Conservation (phyloP, 1,284 basidiomycete species). For the Marasmius sp. region DNA sequence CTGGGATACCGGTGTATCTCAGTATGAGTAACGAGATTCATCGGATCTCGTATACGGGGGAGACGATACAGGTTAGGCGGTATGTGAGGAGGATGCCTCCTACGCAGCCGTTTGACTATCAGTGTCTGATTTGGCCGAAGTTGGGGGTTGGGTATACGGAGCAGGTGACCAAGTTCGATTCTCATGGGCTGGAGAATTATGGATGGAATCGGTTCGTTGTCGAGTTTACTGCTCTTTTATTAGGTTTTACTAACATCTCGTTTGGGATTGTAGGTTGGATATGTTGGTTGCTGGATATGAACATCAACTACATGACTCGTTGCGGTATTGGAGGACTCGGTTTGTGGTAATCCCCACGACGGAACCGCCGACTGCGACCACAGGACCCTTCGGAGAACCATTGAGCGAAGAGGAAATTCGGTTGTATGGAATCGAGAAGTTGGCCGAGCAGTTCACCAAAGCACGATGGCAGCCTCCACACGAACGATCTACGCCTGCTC, state of each 20-base stretch:
- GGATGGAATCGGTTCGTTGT: conserved; percentile 73
- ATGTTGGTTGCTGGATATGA: conserved; percentile 89
- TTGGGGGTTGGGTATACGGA: conserved; percentile 86
- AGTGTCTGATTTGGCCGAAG: conserved; percentile 93
- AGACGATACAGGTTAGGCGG: conserved; percentile 85
- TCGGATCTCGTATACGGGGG: conserved; percentile 83
- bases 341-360: conserved; percentile 90
- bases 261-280: conserved; percentile 50
- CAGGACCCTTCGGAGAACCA: conserved; percentile 64
- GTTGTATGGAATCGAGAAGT: conserved; percentile 87
- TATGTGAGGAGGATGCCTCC: conserved; percentile 78
- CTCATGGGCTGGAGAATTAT: conserved; percentile 78
- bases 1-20: conserved; percentile 81
- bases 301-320: conserved; percentile 74
- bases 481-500: conserved; percentile 38
- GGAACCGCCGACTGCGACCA: conserved; percentile 56
- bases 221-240: background rate
- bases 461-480: conserved; percentile 74
- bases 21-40: conserved; percentile 97
- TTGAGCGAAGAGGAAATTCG: conserved; percentile 87
- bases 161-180: conserved; percentile 72
- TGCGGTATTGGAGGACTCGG: conserved; percentile 94
- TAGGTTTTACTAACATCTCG: conserved; percentile 5
- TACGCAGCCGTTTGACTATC: conserved; percentile 71
- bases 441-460: conserved; percentile 85